Evolutionary conservation across 495 filamentous ascomycete genomes (phyloP).

Genomic region (Hypoxylon fragiforme): DNA sequence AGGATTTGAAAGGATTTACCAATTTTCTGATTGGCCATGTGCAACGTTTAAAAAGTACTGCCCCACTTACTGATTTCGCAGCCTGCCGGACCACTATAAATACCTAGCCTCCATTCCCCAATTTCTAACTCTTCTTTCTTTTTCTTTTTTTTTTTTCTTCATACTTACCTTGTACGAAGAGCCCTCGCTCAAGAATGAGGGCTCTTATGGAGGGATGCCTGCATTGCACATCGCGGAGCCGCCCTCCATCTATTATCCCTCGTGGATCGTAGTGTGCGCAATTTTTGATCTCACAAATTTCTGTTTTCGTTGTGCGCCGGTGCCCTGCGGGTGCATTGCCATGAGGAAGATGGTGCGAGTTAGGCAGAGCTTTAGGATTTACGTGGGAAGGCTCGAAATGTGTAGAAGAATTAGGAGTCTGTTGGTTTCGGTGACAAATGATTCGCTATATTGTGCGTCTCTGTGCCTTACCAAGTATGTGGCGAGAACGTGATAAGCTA

Average conservation of each 20-base stretch:
- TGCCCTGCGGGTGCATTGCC: conserved; percentile 13
- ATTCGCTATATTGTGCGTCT: no score
- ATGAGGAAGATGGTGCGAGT: conserved; percentile 22
- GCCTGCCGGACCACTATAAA: neutral
- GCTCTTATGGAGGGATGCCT: conserved; percentile 64
- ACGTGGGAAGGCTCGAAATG: no score
- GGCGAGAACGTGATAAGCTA: no score
- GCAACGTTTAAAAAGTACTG: neutral
- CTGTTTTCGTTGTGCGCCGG: conserved; percentile 26
- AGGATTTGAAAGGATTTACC: neutral
- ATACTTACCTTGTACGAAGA: conserved; percentile 76
- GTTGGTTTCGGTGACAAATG: no score
- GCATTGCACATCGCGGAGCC: conserved; percentile 79
- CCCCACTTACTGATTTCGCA: neutral
- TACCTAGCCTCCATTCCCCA: neutral
- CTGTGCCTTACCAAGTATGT: no score
- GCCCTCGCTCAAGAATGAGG: conserved; percentile 63
- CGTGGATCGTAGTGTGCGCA: conserved; percentile 60
- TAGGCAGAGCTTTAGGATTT: no score
- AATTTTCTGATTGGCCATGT: neutral
- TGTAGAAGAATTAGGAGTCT: no score
- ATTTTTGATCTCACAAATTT: conserved; percentile 33
- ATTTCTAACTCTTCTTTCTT: neutral
- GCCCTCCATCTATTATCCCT: conserved; percentile 68
- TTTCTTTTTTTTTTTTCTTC: conserved; percentile 53